Conservation (phyloP, 306 rosid genomes). For the Lupinus albus region DNA sequence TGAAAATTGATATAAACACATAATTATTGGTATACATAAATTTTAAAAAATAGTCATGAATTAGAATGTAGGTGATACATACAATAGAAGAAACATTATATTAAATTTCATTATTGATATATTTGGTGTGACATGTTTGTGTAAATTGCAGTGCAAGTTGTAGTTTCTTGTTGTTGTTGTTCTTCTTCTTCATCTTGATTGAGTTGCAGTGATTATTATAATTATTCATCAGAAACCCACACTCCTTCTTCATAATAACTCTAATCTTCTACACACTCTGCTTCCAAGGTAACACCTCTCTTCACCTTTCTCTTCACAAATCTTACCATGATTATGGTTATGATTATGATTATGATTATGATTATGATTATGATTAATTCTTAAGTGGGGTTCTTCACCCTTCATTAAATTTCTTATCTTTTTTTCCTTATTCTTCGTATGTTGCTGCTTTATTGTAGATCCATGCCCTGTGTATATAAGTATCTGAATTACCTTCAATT, state of each 20-base stretch:
- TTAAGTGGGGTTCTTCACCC: not conserved
- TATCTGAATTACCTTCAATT: not conserved
- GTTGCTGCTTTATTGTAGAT: not conserved
- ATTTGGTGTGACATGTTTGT: not conserved
- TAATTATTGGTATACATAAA: too few species aligned
- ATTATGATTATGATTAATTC: not conserved
- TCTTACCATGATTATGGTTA: not conserved
- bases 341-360: too few species aligned
- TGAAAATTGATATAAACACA: too few species aligned
- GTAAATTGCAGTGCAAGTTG: conserved; percentile 12
- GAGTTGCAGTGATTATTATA: not conserved
- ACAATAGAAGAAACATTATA: too few species aligned
- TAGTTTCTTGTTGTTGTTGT: too few species aligned
- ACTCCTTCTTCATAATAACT: not conserved
- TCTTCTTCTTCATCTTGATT: not conserved
- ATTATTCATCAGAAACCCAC: not conserved
- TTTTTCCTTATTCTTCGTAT: not conserved
- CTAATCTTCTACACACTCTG: not conserved
- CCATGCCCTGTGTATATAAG: not conserved
- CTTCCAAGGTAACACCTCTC: conserved; percentile 18
- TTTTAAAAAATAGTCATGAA: too few species aligned
- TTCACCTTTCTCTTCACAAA: conserved; percentile 6
- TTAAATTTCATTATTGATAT: not conserved
- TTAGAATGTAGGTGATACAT: too few species aligned
- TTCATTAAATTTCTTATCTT: not conserved